Conservation (phyloP, 371 early-diverging fungal species). For the Mucor velutinosus region DNA sequence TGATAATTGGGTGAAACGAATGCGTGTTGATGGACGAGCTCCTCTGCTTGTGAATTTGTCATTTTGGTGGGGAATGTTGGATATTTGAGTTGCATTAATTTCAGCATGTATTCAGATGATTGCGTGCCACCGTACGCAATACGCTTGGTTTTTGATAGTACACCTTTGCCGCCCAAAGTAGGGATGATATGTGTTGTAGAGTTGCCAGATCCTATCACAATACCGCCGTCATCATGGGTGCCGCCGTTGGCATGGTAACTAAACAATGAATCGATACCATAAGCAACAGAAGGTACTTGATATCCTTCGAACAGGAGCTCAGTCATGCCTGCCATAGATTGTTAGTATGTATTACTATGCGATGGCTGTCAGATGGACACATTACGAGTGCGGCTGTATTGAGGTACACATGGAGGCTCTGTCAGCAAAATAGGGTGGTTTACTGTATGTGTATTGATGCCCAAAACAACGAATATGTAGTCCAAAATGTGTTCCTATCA, state of each 20-base stretch:
- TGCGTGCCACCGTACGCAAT: slow-evolving; percentile 37
- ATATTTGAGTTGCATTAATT: slow-evolving; percentile 89
- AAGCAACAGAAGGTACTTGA: slow-evolving; percentile 72
- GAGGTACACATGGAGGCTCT: slow-evolving; percentile 80
- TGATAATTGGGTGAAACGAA: slow-evolving; percentile 80
- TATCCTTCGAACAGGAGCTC: slow-evolving; percentile 91
- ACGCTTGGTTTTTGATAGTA: slow-evolving; percentile 64
- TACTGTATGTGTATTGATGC: slow-evolving; percentile 67
- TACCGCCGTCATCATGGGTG: slow-evolving; percentile 55
- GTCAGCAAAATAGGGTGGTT: slow-evolving; percentile 86
- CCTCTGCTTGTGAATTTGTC: slow-evolving; percentile 71
- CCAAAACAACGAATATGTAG: slow-evolving; percentile 82
- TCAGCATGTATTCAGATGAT: slow-evolving; percentile 80
- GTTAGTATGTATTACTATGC: not conserved
- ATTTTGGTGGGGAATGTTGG: slow-evolving; percentile 87
- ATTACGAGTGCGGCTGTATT: slow-evolving; percentile 72
- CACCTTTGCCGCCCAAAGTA: slow-evolving; percentile 60
- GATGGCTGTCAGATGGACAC: not conserved
- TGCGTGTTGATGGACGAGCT: slow-evolving; percentile 65
- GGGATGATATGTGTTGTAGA: slow-evolving; percentile 80
- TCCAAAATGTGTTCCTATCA: slow-evolving; percentile 78
- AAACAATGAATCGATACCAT: slow-evolving; percentile 87
- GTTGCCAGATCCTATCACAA: slow-evolving; percentile 78
- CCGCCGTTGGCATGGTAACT: slow-evolving; percentile 75
- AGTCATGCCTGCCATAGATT: slow-evolving; percentile 59